Conservation (phyloP, 257 asterid genomes). For the Capsicum pubescens region DNA sequence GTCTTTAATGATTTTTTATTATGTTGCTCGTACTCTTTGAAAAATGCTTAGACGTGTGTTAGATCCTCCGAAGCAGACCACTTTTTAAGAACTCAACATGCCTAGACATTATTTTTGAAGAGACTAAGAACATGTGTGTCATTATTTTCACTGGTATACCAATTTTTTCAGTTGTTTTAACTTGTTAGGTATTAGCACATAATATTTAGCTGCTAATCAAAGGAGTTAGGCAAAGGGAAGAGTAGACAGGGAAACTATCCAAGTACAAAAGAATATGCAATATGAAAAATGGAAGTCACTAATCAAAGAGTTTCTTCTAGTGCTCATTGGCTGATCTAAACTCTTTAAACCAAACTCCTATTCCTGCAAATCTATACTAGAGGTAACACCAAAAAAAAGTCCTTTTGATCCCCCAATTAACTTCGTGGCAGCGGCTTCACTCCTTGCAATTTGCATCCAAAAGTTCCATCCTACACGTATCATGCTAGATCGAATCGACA, state of each 20-base stretch:
- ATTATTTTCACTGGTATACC: neutral
- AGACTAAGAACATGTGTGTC: no score
- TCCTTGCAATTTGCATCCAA: neutral
- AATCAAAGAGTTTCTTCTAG: neutral
- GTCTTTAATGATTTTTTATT: neutral
- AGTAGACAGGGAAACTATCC: neutral
- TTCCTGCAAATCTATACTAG: slow-evolving; percentile 7
- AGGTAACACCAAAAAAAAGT: neutral
- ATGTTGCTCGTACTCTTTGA: neutral
- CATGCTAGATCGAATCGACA: slow-evolving; percentile 67
- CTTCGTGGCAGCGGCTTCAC: neutral
- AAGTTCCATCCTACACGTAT: slow-evolving; percentile 22
- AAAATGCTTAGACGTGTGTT: neutral
- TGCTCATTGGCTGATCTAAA: neutral
- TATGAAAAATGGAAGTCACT: neutral
- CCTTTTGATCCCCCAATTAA: neutral
- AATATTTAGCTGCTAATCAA: neutral
- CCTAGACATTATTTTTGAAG: no score
- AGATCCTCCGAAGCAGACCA: neutral
- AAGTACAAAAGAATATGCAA: neutral
- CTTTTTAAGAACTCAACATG: neutral
- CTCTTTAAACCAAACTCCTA: neutral
- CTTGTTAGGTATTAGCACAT: neutral
- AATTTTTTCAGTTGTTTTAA: neutral
- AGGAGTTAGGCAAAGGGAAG: neutral